Base-by-base conservation (phyloP, 169 alveolate species). In the Eimeria necatrix region DNA sequence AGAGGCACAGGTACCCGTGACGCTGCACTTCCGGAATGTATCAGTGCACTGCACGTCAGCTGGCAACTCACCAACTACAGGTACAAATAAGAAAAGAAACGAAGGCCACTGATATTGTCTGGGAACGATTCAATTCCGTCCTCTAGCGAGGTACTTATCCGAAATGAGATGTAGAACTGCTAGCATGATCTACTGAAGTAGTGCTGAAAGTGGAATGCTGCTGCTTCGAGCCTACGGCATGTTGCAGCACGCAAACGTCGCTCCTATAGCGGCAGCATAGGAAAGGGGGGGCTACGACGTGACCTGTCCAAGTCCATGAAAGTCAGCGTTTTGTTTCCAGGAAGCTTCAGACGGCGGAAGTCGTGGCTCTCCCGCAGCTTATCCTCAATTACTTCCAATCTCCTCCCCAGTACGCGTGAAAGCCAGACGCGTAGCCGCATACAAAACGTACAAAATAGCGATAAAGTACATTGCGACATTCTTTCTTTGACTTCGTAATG, bases 1-100 rank as follows among this genome's bases (percentile, higher is more conserved):
- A n/a, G 89, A 80, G 53, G 89, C 89, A 52, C 64, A 80, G 12
- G 53, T 61, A 24, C 51, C 49, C 71, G 18, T 46, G 51, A 68
- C 4, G 64, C 51, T 52, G 89, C 71, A 22, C 51, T 80, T 80
- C 51, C 89, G 89, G 89, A 80, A 49, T 51, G 51, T 80, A 68
- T 80, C 89, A 18, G 64, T 80, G 89, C 89, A 80, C 52, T 80
- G 89, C 89, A 80, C 89, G 24, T 80, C 89, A 49, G 71, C 70
- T 51, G 89, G 64, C 53, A 80, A 80, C 89, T 80, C 89, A 52
- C 89, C 89, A 52, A 80, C 52, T 52, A 80, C 89, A 80, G 89
- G 89, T 80, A 80, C 70, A 49, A 24, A 52, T 52, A 32, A 46
- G 85, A 46, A 14, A 16, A 26, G 20, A 2, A 41, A 41, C 85